phyloP scores from a whole-genome alignment of 257 asterid species.

The Scutellaria barbata region DNA sequence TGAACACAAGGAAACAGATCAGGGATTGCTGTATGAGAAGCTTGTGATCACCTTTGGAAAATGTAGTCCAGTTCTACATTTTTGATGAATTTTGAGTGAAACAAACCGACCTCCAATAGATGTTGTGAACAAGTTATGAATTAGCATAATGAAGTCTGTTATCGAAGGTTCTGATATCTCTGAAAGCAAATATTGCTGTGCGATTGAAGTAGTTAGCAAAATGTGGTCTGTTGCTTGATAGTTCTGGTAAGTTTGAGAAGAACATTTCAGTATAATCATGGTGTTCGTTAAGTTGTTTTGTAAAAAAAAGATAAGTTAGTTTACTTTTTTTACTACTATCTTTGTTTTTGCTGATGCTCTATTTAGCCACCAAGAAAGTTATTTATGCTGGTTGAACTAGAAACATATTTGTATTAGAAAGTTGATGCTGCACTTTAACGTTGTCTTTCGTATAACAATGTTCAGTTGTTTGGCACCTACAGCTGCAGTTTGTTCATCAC shows the following conservation, averaged over 20 bases:
- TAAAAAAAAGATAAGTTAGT: neutral
- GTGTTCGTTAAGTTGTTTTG: neutral
- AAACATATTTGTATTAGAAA: constrained; percentile 22
- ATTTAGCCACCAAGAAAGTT: constrained; percentile 11
- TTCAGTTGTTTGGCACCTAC: constrained; percentile 38
- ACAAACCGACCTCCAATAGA: neutral
- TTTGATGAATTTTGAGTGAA: constrained; percentile 8
- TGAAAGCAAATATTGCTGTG: neutral
- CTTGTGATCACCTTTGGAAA: neutral
- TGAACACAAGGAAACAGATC: neutral
- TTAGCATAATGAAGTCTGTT: neutral
- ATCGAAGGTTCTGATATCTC: constrained; percentile 3
- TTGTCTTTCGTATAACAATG: constrained; percentile 21
- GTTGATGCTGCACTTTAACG: constrained; percentile 11
- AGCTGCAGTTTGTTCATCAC: constrained; percentile 77
- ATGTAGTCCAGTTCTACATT: constrained; percentile 2
- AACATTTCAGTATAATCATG: neutral
- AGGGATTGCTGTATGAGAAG: neutral
- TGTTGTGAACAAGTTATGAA: neutral
- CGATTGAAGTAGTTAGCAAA: neutral
- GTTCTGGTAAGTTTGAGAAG: neutral
- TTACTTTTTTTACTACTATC: neutral
- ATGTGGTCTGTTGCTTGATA: constrained; percentile 15
- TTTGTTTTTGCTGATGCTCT: constrained; percentile 33
- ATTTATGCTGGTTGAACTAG: constrained; percentile 25